Percentiles rank a stretch among this genome's conserved stretches.
Conservation (phyloP, 805 yeast species). For the Yamadazyma akitaensis region DNA sequence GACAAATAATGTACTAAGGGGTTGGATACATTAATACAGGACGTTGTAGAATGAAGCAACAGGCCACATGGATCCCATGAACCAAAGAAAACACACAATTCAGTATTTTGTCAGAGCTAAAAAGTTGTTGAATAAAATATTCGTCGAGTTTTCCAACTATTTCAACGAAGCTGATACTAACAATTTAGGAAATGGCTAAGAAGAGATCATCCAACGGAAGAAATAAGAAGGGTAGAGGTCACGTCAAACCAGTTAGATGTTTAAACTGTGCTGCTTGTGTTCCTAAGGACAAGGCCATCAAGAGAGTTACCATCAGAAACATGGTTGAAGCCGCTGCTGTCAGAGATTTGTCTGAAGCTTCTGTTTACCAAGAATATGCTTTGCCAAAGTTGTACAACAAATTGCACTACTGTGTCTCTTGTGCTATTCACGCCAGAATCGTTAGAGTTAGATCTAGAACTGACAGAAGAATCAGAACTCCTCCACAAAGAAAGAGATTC, state of each 20-base stretch:
- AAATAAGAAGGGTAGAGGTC: slow-evolving; percentile 99
- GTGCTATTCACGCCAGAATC: slow-evolving; percentile 99
- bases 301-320: slow-evolving; percentile 99
- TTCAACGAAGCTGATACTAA: slow-evolving; percentile 19
- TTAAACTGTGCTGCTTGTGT: slow-evolving; percentile 99
- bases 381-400: slow-evolving; percentile 99
- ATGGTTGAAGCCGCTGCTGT: slow-evolving; percentile 99
- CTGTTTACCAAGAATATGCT: slow-evolving; percentile 98
- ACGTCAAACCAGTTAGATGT: slow-evolving; percentile 99
- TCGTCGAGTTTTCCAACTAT: neutral
- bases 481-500: slow-evolving; percentile 99
- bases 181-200: slow-evolving; percentile 80
- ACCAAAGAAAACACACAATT: too few species aligned
- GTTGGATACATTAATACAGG: neutral
- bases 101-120: too few species aligned
- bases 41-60: neutral
- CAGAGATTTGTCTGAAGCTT: slow-evolving; percentile 99
- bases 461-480: slow-evolving; percentile 98
- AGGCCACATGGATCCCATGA: too few species aligned
- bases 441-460: slow-evolving; percentile 99
- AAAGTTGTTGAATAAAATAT: too few species aligned
- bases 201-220: slow-evolving; percentile 99
- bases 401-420: slow-evolving; percentile 99
- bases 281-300: slow-evolving; percentile 99
- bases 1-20: neutral